These are phyloP conservation scores for Nigrospora sphaerica DNA, from an alignment of 2,329 filamentous ascomycete species.

Conservation along the genomic window DNA sequence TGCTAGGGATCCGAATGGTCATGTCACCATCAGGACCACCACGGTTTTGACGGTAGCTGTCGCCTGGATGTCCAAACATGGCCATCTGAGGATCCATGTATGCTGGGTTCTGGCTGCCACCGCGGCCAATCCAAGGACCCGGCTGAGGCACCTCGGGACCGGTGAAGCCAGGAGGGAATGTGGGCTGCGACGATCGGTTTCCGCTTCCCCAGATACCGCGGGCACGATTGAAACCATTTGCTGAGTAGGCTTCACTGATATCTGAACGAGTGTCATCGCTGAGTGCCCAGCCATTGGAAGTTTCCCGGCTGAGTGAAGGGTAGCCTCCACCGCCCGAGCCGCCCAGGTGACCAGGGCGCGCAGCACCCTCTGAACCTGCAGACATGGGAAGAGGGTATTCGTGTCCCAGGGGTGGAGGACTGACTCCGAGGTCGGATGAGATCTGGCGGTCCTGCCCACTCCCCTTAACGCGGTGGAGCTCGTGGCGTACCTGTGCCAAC, in stretches of 20 bases:
- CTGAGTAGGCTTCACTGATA: slow-evolving; percentile 45
- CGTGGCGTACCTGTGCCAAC: slow-evolving; percentile 62
- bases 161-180: slow-evolving; percentile 16
- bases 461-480: slow-evolving; percentile 66
- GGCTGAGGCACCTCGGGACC: slow-evolving; percentile 27
- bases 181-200: slow-evolving; percentile 25
- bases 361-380: slow-evolving; percentile 21
- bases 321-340: slow-evolving; percentile 23
- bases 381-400: slow-evolving; percentile 15
- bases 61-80: slow-evolving; percentile 22
- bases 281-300: slow-evolving; percentile 43
- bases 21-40: slow-evolving; percentile 42
- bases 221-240: slow-evolving; percentile 43
- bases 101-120: slow-evolving; percentile 27
- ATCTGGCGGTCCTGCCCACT: slow-evolving; percentile 56
- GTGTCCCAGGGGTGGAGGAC: slow-evolving; percentile 18
- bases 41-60: slow-evolving; percentile 38
- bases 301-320: slow-evolving; percentile 24
- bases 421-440: slow-evolving; percentile 50
- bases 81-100: slow-evolving; percentile 32
- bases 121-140: slow-evolving; percentile 41
- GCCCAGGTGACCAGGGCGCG: slow-evolving; percentile 11
- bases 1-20: slow-evolving; percentile 31
- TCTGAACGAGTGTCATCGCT: slow-evolving; percentile 51
- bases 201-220: slow-evolving; percentile 50